A percentile compares a stretch with the other conserved stretches of the same genome.
Conservation (phyloP, 352 stramenopile species). For the Globisporangium alternatum region DNA sequence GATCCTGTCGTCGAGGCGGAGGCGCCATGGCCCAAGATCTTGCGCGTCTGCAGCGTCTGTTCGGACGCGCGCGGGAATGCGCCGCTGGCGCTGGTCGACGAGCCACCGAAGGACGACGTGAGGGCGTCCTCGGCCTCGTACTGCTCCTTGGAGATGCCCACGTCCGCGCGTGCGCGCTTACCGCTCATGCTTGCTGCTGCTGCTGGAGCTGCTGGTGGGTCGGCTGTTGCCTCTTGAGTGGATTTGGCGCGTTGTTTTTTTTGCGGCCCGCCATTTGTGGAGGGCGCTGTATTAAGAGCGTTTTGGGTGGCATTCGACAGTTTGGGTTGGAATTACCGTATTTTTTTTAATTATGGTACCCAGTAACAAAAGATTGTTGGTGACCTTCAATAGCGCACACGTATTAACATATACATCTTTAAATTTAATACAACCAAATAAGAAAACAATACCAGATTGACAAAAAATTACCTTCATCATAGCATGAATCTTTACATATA, state of each 20-base stretch:
- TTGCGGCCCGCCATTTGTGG: not conserved
- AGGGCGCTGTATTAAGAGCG: not conserved
- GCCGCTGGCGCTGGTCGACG: constrained; percentile 1
- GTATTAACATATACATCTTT: too few relatives aligned
- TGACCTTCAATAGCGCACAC: too few relatives aligned
- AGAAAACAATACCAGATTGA: too few relatives aligned
- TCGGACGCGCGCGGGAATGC: constrained; percentile 39
- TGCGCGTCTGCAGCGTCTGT: constrained; percentile 48
- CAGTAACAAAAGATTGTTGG: too few relatives aligned
- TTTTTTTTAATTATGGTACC: too few relatives aligned
- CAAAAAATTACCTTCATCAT: too few relatives aligned
- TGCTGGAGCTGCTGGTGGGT: not conserved
- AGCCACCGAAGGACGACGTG: not conserved
- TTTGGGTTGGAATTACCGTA: not conserved
- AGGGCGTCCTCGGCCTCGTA: constrained; percentile 42
- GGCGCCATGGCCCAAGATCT: constrained; percentile 23
- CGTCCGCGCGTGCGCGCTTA: constrained; percentile 70
- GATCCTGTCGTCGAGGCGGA: not conserved
- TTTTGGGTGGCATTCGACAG: not conserved
- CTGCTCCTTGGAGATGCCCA: constrained; percentile 72
- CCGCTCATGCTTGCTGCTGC: constrained; percentile 1
- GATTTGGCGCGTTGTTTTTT: constrained; percentile 3
- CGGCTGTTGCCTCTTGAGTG: not conserved
- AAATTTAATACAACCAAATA: too few relatives aligned
- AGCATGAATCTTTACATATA: too few relatives aligned